These are phyloP conservation scores for Cylindrotheca fusiformis DNA, from an alignment of 108 stramenopile genomes.

Conservation along the genomic window DNA sequence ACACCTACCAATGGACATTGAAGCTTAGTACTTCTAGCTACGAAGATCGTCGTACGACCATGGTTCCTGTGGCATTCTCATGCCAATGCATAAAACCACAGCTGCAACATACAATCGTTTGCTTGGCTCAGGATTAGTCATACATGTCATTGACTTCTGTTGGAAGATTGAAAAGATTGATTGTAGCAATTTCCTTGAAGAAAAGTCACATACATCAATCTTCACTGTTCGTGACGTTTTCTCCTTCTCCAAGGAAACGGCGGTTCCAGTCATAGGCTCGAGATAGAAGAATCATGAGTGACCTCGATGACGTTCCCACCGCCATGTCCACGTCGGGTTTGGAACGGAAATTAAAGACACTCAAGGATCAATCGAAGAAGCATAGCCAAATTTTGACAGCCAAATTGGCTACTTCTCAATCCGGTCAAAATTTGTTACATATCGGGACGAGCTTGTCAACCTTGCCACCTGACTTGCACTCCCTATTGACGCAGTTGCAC, in stretches of 20 bases:
- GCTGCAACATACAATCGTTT: no score
- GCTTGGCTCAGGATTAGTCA: no score
- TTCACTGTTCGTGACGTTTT: no score
- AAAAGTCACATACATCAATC: no score
- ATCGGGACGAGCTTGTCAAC: slow-evolving; percentile 75
- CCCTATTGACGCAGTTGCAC: slow-evolving; percentile 61
- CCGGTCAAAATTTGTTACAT: slow-evolving; percentile 81
- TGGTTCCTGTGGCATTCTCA: no score
- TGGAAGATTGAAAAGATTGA: no score
- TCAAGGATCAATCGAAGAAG: slow-evolving; percentile 55
- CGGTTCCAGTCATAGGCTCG: background rate
- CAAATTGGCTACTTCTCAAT: slow-evolving; percentile 78
- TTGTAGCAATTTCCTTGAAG: no score
- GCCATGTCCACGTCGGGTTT: slow-evolving; percentile 51
- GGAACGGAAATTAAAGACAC: slow-evolving; percentile 35
- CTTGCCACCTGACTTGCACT: slow-evolving; percentile 76
- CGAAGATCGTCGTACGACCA: no score
- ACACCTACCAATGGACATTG: no score
- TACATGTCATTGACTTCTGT: no score
- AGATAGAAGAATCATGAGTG: slow-evolving; percentile 3
- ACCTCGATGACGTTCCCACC: slow-evolving; percentile 17
- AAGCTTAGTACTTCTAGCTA: no score
- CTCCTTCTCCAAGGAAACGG: background rate
- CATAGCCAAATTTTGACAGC: slow-evolving; percentile 74
- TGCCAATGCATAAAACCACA: no score